phyloP scores from a whole-genome alignment of 768 basidiomycete species.

The Suillus hirtellus region DNA sequence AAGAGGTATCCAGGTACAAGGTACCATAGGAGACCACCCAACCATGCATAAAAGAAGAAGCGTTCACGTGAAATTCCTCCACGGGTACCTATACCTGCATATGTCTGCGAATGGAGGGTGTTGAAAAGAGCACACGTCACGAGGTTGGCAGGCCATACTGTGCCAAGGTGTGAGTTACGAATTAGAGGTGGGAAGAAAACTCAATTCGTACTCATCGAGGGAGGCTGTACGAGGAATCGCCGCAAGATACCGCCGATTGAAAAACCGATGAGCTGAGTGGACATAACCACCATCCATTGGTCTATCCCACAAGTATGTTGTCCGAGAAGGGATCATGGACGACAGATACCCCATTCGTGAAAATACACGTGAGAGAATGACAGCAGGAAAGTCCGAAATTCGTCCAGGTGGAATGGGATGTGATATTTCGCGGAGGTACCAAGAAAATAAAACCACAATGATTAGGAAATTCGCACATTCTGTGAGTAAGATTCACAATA shows the following conservation, averaged over 20 bases:
- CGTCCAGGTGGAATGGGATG: background rate
- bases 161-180: conserved; percentile 5
- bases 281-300: conserved; percentile 65
- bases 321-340: background rate
- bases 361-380: background rate
- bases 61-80: conserved; percentile 53
- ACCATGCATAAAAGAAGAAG: conserved; percentile 49
- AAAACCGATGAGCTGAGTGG: conserved; percentile 70
- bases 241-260: conserved; percentile 59
- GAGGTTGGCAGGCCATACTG: conserved; percentile 74
- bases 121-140: conserved; percentile 74
- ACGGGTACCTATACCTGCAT: conserved; percentile 42
- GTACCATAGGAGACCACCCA: conserved; percentile 42
- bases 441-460: background rate
- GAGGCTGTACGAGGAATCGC: conserved; percentile 59
- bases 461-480: conserved; percentile 5
- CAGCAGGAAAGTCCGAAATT: background rate
- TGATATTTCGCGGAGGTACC: background rate
- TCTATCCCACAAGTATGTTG: conserved; percentile 30
- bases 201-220: conserved; percentile 51
- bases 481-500: conserved; percentile 12
- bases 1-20: conserved; percentile 77
- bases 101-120: conserved; percentile 62
- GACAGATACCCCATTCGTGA: background rate
- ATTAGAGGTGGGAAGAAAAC: conserved; percentile 3